Conservation (phyloP, 768 basidiomycete species). For the Russula sp. region DNA sequence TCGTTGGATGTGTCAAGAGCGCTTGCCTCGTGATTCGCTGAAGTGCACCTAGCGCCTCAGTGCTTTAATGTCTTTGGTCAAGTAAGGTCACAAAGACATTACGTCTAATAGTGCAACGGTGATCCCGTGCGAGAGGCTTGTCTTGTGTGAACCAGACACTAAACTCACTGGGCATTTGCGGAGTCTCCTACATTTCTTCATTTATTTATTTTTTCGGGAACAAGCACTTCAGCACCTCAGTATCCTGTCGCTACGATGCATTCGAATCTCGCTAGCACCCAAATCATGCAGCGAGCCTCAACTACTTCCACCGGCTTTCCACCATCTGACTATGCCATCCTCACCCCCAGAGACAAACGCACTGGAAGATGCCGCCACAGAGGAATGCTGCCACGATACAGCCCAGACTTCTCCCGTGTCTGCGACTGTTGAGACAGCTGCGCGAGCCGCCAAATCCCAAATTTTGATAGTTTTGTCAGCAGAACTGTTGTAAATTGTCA, state of each 20-base stretch:
- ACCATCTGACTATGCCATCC: slow-evolving; percentile 71
- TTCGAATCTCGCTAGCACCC: neutral
- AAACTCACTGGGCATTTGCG: neutral
- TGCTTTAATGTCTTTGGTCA: too few species aligned
- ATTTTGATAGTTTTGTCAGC: slow-evolving; percentile 83
- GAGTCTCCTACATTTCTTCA: neutral
- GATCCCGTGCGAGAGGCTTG: neutral
- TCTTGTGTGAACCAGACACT: neutral
- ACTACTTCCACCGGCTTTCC: slow-evolving; percentile 60
- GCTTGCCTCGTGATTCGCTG: neutral
- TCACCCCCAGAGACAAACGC: slow-evolving; percentile 73
- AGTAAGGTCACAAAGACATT: neutral
- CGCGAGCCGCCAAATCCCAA: slow-evolving; percentile 75
- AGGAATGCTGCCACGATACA: slow-evolving; percentile 71
- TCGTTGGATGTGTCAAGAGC: neutral
- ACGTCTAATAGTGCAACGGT: neutral
- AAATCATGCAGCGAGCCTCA: slow-evolving; percentile 12
- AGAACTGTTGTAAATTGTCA: slow-evolving; percentile 42
- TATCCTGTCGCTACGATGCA: neutral
- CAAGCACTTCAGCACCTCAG: neutral
- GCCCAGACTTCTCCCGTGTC: slow-evolving; percentile 82
- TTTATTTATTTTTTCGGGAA: neutral
- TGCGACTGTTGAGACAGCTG: slow-evolving; percentile 69
- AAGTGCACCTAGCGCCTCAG: neutral
- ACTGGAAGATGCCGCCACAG: slow-evolving; percentile 49